phyloP scores from a whole-genome alignment of 768 basidiomycete genomes.

The Amylocystis lapponica region DNA sequence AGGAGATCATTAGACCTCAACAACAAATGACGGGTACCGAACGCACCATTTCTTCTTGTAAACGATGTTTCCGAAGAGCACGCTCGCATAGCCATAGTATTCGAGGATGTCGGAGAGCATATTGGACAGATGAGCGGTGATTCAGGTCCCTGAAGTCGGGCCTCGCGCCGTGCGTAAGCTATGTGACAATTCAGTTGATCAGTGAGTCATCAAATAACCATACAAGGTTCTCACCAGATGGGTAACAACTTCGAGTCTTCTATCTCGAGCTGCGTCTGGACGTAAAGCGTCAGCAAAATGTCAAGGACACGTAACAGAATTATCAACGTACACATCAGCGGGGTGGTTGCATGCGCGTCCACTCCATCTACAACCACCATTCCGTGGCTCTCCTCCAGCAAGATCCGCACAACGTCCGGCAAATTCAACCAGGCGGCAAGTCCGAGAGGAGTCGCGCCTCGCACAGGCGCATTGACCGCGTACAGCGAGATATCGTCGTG shows the following conservation, averaged over 20 bases:
- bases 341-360: slow-evolving; percentile 71
- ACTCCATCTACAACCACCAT: slow-evolving; percentile 66
- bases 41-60: slow-evolving; percentile 52
- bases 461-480: slow-evolving; percentile 72
- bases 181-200: neutral
- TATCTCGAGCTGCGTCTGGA: slow-evolving; percentile 74
- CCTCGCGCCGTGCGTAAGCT: slow-evolving; percentile 67
- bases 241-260: slow-evolving; percentile 59
- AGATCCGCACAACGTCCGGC: slow-evolving; percentile 49
- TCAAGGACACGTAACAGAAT: slow-evolving; percentile 16
- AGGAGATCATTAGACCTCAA: too few species aligned
- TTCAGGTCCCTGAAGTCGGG: slow-evolving; percentile 71
- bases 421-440: slow-evolving; percentile 76
- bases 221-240: slow-evolving; percentile 46
- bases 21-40: too few species aligned
- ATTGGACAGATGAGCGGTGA: slow-evolving; percentile 67
- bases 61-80: slow-evolving; percentile 54
- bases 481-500: slow-evolving; percentile 59
- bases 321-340: slow-evolving; percentile 86
- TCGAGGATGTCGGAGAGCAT: slow-evolving; percentile 53
- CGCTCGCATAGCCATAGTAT: slow-evolving; percentile 69
- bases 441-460: slow-evolving; percentile 71
- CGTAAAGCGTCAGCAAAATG: slow-evolving; percentile 1
- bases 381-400: slow-evolving; percentile 60
- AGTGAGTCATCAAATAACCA: neutral